phyloP scores from a whole-genome alignment of 2,329 filamentous ascomycete species.

The Pseudocercospora ulei region DNA sequence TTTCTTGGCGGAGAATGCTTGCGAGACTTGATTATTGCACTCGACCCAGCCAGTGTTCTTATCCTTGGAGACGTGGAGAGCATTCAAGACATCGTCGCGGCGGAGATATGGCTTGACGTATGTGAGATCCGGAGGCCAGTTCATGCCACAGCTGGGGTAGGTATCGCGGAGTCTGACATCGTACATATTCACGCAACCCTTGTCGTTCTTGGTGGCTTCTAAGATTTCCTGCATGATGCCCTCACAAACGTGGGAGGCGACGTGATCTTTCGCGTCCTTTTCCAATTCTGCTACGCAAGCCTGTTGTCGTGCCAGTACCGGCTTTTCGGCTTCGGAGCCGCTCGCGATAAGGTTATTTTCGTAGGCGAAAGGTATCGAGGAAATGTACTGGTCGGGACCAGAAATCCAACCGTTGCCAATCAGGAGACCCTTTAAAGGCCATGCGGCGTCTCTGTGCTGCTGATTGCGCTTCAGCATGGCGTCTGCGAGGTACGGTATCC shows the following conservation, averaged over 20 bases:
- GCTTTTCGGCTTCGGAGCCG: slow-evolving; percentile 55
- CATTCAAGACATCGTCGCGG: slow-evolving; percentile 63
- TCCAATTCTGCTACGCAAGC: slow-evolving; percentile 56
- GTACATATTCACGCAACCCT: slow-evolving; percentile 85
- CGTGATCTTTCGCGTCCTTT: slow-evolving; percentile 47
- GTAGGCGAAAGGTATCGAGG: slow-evolving; percentile 75
- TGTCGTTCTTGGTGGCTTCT: slow-evolving; percentile 49
- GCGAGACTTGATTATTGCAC: slow-evolving; percentile 69
- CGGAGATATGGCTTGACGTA: slow-evolving; percentile 75
- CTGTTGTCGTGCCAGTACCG: slow-evolving; percentile 59
- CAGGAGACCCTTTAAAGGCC: slow-evolving; percentile 74
- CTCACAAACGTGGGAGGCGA: slow-evolving; percentile 67
- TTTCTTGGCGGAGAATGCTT: slow-evolving; percentile 58
- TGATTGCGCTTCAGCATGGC: slow-evolving; percentile 83
- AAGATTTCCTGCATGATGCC: slow-evolving; percentile 64
- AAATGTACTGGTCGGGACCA: slow-evolving; percentile 75
- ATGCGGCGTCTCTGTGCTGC: slow-evolving; percentile 42
- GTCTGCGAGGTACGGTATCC: slow-evolving; percentile 94
- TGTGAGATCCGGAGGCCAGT: slow-evolving; percentile 83
- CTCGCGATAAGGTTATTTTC: slow-evolving; percentile 62
- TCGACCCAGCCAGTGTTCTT: slow-evolving; percentile 87
- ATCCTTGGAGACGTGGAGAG: slow-evolving; percentile 70
- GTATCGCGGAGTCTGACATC: slow-evolving; percentile 76
- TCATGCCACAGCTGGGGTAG: slow-evolving; percentile 85
- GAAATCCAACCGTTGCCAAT: slow-evolving; percentile 99